Base-by-base conservation (phyloP, 169 alveolate species). In the Eimeria necatrix region DNA sequence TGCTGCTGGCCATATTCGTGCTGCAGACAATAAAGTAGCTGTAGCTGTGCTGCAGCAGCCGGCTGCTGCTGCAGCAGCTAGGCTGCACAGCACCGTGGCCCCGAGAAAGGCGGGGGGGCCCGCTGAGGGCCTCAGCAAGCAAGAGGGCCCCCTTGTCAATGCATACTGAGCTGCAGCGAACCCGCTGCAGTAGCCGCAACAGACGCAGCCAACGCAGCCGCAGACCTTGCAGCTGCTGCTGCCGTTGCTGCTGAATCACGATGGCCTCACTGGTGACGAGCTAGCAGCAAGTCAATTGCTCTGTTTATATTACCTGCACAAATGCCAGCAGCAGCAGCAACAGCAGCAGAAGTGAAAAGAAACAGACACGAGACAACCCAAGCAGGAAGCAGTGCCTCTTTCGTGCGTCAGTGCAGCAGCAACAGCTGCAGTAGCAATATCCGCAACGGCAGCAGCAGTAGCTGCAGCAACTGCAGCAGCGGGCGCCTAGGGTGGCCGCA, bases 241-340 rank as follows among this genome's bases (percentile, higher is more conserved):
- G 83, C 83, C 46, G 83, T 52, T 71, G 83, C 83, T 71, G 68
- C 87, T 32, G 51, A 32, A 1, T 18, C 22, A 56, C 22, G 68
- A 56, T 10, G 68, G 68, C 20, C 61, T 78, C 46, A 78, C 87
- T 78, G 87, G 48, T 78, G 87, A 22, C 91, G 91, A 22, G 91
- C 91, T 49, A 81, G 53, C 91, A 81, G 74, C 91, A 51, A 51
- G 64, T 81, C 91, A 51, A 81, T 81, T 26, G 91, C 91, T 51
- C 91, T 12, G 24, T 81, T 81, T 51, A 81, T 22, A 53, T 81
- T 81, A 16, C 91, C 91, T 81, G 20, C 83, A 71, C 46, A 41
- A 20, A 49, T 5, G 48, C n/a, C 32, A 46, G 87, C 64, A 51
- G 49, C 87, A 78, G 59, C 68, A 46, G 68, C 3, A 49, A 32